These are phyloP conservation scores for Brettanomyces nanus DNA, from an alignment of 805 yeast species.

Conservation along the genomic window DNA sequence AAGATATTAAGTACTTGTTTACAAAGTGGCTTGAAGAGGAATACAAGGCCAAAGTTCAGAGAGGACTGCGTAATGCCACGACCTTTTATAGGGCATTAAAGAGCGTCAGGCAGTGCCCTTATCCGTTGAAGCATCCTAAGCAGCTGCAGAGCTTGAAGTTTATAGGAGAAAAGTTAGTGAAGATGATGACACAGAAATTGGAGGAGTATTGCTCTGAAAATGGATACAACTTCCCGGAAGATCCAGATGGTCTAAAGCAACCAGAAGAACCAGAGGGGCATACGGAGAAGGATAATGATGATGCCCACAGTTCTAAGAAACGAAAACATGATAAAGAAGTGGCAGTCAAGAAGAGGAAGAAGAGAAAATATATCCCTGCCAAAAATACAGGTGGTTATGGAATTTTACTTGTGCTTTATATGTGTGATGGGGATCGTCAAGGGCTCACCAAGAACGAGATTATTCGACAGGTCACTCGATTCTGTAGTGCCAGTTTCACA, in stretches of 20 bases:
- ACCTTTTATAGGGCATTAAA: constrained; percentile 51
- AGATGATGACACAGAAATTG: constrained; percentile 38
- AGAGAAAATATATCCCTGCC: constrained; percentile 50
- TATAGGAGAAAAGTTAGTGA: constrained; percentile 66
- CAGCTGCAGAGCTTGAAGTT: constrained; percentile 53
- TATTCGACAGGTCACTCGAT: constrained; percentile 42
- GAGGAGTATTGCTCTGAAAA: constrained; percentile 47
- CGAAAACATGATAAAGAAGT: not conserved
- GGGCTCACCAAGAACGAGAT: constrained; percentile 64
- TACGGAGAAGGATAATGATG: constrained; percentile 3
- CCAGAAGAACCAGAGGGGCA: constrained; percentile 3
- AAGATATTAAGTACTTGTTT: constrained; percentile 44
- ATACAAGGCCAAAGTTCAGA: constrained; percentile 33
- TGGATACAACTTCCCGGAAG: constrained; percentile 37
- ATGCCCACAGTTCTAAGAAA: not conserved
- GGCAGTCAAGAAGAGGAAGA: not conserved
- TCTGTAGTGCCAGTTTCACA: constrained; percentile 49
- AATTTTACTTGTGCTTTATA: constrained; percentile 51
- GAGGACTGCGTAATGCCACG: constrained; percentile 44
- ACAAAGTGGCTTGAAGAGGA: constrained; percentile 52
- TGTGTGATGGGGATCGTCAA: constrained; percentile 35
- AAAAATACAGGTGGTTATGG: constrained; percentile 83
- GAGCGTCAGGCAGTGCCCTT: constrained; percentile 37
- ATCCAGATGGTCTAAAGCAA: not conserved
- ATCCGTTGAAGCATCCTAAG: constrained; percentile 42